Percentiles rank a stretch among this genome's conserved stretches.
Conservation (phyloP, 2,329 filamentous ascomycete genomes). For the Hypoxylon sp. region DNA sequence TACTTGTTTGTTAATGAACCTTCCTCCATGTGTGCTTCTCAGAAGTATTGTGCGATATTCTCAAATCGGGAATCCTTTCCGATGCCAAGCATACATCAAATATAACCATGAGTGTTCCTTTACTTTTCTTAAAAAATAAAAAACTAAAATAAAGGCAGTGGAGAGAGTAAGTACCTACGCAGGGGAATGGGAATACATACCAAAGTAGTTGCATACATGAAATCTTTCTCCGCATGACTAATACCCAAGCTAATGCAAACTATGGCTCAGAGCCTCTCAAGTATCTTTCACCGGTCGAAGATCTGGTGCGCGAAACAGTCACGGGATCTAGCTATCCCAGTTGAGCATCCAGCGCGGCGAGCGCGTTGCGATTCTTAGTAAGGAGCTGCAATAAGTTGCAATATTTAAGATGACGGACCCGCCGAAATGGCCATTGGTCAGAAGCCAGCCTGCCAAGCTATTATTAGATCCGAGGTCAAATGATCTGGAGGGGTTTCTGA, state of each 20-base stretch:
- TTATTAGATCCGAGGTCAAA: constrained; percentile 33
- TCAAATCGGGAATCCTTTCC: constrained; percentile 23
- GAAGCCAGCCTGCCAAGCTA: constrained; percentile 8
- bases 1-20: constrained; percentile 1
- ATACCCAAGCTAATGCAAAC: constrained; percentile 33
- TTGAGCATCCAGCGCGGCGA: constrained; percentile 21
- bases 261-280: constrained; percentile 34
- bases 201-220: background rate
- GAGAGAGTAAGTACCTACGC: background rate
- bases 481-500: constrained; percentile 20
- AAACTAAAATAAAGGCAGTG: constrained; percentile 12
- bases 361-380: constrained; percentile 25
- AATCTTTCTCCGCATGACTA: constrained; percentile 25
- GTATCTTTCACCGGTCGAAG: constrained; percentile 32
- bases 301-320: constrained; percentile 37
- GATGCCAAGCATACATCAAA: constrained; percentile 5
- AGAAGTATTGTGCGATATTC: constrained; percentile 28
- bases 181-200: constrained; percentile 8
- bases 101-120: constrained; percentile 7
- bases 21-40: background rate
- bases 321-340: constrained; percentile 33
- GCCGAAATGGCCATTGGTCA: constrained; percentile 29
- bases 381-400: constrained; percentile 1
- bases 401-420: constrained; percentile 30
- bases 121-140: constrained; percentile 14